Evolutionary conservation across 257 asterid species (phyloP), one percentile per base, ranked within the genome.

Genomic region (Ilex asprella): DNA sequence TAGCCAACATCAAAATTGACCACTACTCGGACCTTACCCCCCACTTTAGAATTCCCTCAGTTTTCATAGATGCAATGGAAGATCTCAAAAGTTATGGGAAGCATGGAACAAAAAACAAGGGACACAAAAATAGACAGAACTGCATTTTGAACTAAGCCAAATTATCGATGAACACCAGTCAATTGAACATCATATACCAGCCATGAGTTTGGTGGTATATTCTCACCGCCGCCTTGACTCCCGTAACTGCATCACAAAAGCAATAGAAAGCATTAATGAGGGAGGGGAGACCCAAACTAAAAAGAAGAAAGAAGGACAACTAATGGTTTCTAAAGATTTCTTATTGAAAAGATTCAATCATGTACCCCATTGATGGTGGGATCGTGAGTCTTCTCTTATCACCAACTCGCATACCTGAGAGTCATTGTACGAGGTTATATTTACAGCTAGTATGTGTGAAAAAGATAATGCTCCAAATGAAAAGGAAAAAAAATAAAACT

Each of bases 341-440:
- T 53, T 6, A 21, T 21, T 21, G 27, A 21, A 21, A 21, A 21
- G 30, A n/a, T 53, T 16, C 29, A 53, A 53, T 14, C 10, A 62
- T 72, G 55, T 86, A 88, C 98, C 98, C 94, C 90, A 83, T 41
- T 14, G 91, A 75, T 69, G 97, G 98, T 52, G 98, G 97, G 71
- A 91, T 53, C 29, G 66, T 39, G 49, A 91, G 82, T 75, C 91
- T 84, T 79, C 98, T 86, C 78, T 83, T 86, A 60, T 74, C 98
- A 68, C 97, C 98, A 63, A 84, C 88, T 21, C 56, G 83, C 98
- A 91, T 91, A 63, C 98, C 96, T 91, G 77, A 56, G 54, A 49
- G 6, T 49, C 54, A 49, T n/a, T 11, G 16, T 4, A 11, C 54
- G 10, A 53, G 3, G 15, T 15, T 7, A 53, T 7, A 53, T 14